Evolutionary conservation across 257 asterid genomes (phyloP).

Genomic region (Rubia yunnanensis): DNA sequence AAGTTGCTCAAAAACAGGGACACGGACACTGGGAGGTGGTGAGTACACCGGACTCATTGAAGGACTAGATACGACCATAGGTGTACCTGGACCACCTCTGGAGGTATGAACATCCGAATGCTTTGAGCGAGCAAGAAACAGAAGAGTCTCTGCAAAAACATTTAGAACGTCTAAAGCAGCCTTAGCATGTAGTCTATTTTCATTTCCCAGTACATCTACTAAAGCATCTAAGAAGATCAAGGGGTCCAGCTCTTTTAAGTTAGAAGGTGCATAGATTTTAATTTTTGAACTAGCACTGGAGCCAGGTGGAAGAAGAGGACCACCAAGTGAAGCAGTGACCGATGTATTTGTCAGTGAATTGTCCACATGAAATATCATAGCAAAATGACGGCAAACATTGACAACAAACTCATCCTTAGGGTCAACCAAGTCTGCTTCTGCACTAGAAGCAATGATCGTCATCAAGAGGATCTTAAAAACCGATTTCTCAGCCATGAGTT

Average conservation of each 20-base stretch:
- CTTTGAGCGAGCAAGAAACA: slow-evolving; percentile 86
- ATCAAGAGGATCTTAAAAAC: slow-evolving; percentile 88
- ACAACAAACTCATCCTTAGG: slow-evolving; percentile 73
- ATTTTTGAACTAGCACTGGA: slow-evolving; percentile 45
- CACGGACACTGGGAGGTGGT: slow-evolving; percentile 93
- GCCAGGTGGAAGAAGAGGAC: slow-evolving; percentile 50
- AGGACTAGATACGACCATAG: slow-evolving; percentile 98
- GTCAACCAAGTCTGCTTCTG: slow-evolving; percentile 75
- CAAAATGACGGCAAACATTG: slow-evolving; percentile 88
- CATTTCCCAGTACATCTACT: slow-evolving; percentile 87
- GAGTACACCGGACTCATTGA: slow-evolving; percentile 97
- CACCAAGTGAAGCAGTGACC: slow-evolving; percentile 40
- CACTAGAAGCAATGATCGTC: slow-evolving; percentile 93
- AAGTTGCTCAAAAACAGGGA: slow-evolving; percentile 96
- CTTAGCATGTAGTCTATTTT: slow-evolving; percentile 82
- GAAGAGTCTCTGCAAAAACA: slow-evolving; percentile 68
- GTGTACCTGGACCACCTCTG: slow-evolving; percentile 93
- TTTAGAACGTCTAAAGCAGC: slow-evolving; percentile 84
- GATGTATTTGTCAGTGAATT: slow-evolving; percentile 45
- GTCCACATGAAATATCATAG: slow-evolving; percentile 85
- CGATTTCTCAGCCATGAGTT: slow-evolving; percentile 97
- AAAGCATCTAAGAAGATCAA: slow-evolving; percentile 90
- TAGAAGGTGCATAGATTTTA: slow-evolving; percentile 51
- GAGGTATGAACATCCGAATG: slow-evolving; percentile 66
- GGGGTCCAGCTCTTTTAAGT: slow-evolving; percentile 93